Evolutionary conservation across 495 filamentous ascomycete species (phyloP).

Genomic region (Daldinia loculata): DNA sequence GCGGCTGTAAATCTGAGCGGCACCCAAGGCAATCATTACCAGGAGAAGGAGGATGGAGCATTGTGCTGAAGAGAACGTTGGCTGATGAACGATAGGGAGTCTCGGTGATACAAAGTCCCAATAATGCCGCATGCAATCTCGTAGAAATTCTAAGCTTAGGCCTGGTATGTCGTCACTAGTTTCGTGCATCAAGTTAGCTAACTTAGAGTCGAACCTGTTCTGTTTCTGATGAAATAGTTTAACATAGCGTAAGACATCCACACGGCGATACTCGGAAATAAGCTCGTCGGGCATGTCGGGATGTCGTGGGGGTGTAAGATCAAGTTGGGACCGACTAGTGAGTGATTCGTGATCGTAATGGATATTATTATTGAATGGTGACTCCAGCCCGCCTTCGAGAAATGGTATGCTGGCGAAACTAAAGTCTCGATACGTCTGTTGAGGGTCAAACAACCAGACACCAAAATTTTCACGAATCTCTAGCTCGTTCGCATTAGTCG

Average conservation of each 20-base stretch:
- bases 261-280: constrained; percentile 83
- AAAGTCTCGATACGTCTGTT: constrained; percentile 52
- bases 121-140: constrained; percentile 89
- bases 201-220: constrained; percentile 72
- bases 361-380: constrained; percentile 60
- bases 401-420: constrained; percentile 56
- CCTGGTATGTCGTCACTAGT: constrained; percentile 73
- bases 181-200: constrained; percentile 76
- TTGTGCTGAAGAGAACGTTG: constrained; percentile 86
- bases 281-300: constrained; percentile 75
- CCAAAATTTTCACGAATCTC: constrained; percentile 57
- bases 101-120: constrained; percentile 95
- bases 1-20: constrained; percentile 81
- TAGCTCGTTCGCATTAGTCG: constrained; percentile 45
- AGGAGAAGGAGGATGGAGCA: constrained; percentile 82
- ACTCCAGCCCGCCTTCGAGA: constrained; percentile 59
- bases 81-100: constrained; percentile 90
- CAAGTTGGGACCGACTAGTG: constrained; percentile 75
- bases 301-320: constrained; percentile 75
- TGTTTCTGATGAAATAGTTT: constrained; percentile 79
- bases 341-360: constrained; percentile 62
- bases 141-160: constrained; percentile 86
- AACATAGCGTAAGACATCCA: constrained; percentile 80
- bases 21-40: constrained; percentile 89
- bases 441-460: constrained; percentile 60